Base-by-base conservation (phyloP, 768 basidiomycete genomes). In the Baorangia bicolor region DNA sequence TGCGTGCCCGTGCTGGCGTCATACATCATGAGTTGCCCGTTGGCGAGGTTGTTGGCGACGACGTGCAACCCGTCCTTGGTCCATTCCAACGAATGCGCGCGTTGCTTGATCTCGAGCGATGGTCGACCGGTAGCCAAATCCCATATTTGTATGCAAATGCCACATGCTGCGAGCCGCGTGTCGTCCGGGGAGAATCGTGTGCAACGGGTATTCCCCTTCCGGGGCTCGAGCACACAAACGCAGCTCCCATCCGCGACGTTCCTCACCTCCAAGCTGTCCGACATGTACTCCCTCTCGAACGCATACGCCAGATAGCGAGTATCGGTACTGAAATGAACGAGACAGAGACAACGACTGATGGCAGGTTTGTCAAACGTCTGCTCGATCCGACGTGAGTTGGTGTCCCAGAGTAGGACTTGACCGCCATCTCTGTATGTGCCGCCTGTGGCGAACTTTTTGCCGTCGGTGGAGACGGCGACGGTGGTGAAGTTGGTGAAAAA, bases 401-500 rank as follows among this genome's bases (percentile, higher is more conserved):
- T 44, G 51, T 67, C 62, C 65, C 65, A 65, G 53, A 65, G 62
- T 1, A 64, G 8, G 45, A 65, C 62, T 27, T 65, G 64, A 1
- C 65, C 65, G 13, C 65, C 58, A 37, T 65, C 64, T 27, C 65
- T 64, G 48, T 64, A 65, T 0, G 64, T 67, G 37, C 64, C 64
- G 2, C 61, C 61, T 1, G 64, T 65, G 14, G 64, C 64, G 30
- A 65, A 65, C 53, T 57, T 65, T 50, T 51, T 67, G 5, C 65
- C 64, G 51, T 65, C 64, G 25, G 64, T 13, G 13, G 64, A 65
- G 58, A 65, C 48, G 34, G 58, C 31, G 58, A 65, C 65, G 30
- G 64, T 65, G 64, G 58, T 55, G 41, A 64, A 65, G 51, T 64
- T 64, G 43, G 65, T 67, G 65, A 64, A 65, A 58, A 65, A 65